Base-by-base conservation (phyloP, 495 filamentous ascomycete genomes). In the Elasticomyces elasticus region DNA sequence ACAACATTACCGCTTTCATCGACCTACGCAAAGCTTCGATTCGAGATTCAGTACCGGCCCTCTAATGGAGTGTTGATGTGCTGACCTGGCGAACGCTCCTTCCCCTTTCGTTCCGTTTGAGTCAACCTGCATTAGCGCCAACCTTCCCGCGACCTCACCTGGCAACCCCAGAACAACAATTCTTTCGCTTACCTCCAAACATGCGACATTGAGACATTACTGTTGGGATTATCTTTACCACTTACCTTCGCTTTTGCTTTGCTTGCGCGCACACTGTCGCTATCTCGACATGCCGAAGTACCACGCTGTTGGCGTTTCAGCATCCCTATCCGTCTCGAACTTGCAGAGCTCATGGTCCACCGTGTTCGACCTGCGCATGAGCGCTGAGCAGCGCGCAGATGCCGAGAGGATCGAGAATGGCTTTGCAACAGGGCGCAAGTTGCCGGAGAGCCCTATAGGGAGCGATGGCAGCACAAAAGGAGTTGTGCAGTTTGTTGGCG, bases 241-340 rank as follows among this genome's bases (percentile, higher is more conserved):
- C 15, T 5, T 17, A 10, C 40, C 6, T 17, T 43, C 20, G 15
- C 20, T 23, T 23, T 17, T 43, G n/a, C n/a, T 24, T 15, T n/a
- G 42, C 25, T 24, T n/a, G n/a, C 19, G 41, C 31, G 31, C 31
- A 10, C 10, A 10, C 31, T 37, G 31, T 37, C 31, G 13, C 7
- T 44, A 44, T 9, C 24, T 5, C 45, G 2, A 28, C 45, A 69
- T 69, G 67, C 66, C 66, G 48, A 68, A 49, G 1, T 64, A 60
- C 33, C 47, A 55, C 33, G 49, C 51, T 33, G 17, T 41, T 11
- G 52, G 52, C 10, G 27, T 61, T 15, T 56, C 58, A 12, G 54
- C 63, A 5, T 52, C 54, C 20, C 62, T 68, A 2, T 56, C 57
- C 23, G 46, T 65, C 43, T 44, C 62, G 2, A 52, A 68, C 26